Conservation (phyloP, 768 basidiomycete species). For the Agrocybe pediades region DNA sequence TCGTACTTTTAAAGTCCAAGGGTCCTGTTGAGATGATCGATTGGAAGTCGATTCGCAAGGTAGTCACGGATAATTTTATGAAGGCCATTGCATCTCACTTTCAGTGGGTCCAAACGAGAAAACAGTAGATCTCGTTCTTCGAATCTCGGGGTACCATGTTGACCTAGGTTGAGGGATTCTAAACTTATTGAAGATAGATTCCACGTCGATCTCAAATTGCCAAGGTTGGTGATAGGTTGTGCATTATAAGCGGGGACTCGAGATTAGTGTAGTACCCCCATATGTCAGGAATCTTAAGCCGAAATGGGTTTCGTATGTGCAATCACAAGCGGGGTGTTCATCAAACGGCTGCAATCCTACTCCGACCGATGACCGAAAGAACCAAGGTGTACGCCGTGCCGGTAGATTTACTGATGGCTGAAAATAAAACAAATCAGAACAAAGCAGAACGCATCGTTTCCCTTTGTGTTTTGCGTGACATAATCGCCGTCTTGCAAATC, state of each 20-base stretch:
- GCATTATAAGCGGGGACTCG: neutral
- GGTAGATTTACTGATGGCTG: neutral
- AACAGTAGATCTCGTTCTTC: neutral
- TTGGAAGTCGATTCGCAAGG: constrained; percentile 13
- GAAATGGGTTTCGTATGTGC: neutral
- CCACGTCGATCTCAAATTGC: constrained; percentile 8
- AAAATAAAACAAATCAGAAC: neutral
- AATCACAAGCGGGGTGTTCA: no score
- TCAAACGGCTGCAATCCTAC: no score
- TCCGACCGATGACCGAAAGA: neutral
- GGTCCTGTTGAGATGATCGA: constrained; percentile 12
- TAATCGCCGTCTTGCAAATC: no score
- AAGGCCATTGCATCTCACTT: constrained; percentile 12
- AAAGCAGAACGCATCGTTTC: no score
- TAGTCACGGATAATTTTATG: constrained; percentile 18
- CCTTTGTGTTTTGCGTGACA: no score
- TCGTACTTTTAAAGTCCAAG: neutral
- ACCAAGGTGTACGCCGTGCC: neutral
- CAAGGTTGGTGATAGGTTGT: constrained; percentile 6
- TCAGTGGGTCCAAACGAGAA: constrained; percentile 11
- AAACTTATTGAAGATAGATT: constrained; percentile 4
- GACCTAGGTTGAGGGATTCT: neutral
- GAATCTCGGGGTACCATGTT: neutral
- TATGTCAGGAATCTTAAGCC: neutral
- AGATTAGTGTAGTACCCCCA: neutral